phyloP scores from a whole-genome alignment of 2,329 filamentous ascomycete genomes.

The Claviceps sorghi region DNA sequence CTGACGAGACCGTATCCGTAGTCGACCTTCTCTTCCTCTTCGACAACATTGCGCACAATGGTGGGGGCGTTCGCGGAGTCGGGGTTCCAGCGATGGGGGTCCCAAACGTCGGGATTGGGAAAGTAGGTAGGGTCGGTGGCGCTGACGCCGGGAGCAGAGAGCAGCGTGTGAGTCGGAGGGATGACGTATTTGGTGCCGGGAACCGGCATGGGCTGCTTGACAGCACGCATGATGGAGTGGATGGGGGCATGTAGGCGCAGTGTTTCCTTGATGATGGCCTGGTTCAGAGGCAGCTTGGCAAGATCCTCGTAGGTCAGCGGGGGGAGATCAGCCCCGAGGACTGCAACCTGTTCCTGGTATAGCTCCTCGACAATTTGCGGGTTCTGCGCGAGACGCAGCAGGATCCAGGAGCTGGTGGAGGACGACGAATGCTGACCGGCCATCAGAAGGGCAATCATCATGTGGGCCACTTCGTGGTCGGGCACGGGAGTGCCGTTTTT shows the following conservation, averaged over 20 bases:
- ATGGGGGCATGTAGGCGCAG: slow-evolving; percentile 84
- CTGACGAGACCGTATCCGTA: slow-evolving; percentile 88
- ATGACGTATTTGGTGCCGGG: slow-evolving; percentile 72
- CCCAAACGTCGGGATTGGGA: slow-evolving; percentile 68
- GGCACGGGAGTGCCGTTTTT: slow-evolving; percentile 69
- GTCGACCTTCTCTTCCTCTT: slow-evolving; percentile 65
- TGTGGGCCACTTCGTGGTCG: slow-evolving; percentile 74
- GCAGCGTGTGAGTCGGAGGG: slow-evolving; percentile 64
- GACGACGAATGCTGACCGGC: slow-evolving; percentile 82
- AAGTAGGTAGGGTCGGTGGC: slow-evolving; percentile 61
- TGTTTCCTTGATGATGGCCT: slow-evolving; percentile 80
- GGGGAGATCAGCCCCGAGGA: slow-evolving; percentile 60
- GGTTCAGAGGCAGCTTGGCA: slow-evolving; percentile 64
- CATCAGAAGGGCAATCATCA: slow-evolving; percentile 92
- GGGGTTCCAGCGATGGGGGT: slow-evolving; percentile 80
- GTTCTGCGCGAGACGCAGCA: slow-evolving; percentile 63
- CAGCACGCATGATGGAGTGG: slow-evolving; percentile 85
- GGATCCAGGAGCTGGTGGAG: slow-evolving; percentile 71
- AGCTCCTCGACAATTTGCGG: slow-evolving; percentile 70
- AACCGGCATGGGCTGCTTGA: slow-evolving; percentile 75
- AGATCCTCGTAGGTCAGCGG: slow-evolving; percentile 65
- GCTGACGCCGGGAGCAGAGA: slow-evolving; percentile 74
- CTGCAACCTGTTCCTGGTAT: slow-evolving; percentile 63
- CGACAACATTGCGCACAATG: slow-evolving; percentile 26
- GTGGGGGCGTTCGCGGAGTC: slow-evolving; percentile 41